Evolutionary conservation across 169 alveolate species (phyloP).

Genomic region (Neospora caninum): DNA sequence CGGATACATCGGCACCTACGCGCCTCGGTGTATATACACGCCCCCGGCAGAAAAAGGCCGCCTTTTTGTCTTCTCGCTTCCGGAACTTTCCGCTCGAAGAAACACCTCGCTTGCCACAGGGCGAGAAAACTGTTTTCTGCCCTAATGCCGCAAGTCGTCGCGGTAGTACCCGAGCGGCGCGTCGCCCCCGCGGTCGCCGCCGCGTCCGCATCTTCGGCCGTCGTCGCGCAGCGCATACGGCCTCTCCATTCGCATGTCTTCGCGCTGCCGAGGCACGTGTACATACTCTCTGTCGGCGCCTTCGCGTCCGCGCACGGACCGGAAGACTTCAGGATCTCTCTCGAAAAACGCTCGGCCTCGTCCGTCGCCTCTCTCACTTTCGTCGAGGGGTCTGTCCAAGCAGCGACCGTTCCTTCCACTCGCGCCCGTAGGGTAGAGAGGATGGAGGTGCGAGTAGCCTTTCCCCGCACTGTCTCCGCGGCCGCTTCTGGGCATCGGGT

Average conservation of each 20-base stretch:
- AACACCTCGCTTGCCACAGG: no score
- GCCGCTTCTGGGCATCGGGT: background rate
- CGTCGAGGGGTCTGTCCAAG: background rate
- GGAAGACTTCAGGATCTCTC: background rate
- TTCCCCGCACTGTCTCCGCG: no score
- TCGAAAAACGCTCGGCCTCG: background rate
- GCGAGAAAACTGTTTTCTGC: no score
- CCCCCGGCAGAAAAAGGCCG: no score
- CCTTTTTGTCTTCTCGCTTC: no score
- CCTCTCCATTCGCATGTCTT: background rate
- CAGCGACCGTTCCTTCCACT: background rate
- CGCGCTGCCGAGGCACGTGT: background rate
- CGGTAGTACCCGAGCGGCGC: background rate
- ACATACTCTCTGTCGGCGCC: background rate
- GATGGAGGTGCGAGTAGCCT: background rate
- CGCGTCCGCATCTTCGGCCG: background rate
- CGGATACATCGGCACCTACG: no score
- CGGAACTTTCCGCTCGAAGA: no score
- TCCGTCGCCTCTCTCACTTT: background rate
- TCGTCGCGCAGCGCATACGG: background rate
- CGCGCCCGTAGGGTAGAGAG: background rate
- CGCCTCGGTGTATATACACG: no score
- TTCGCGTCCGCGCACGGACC: background rate
- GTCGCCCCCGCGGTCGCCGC: background rate
- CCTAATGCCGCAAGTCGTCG: background rate